These are phyloP conservation scores for Sarocladium brachiariae DNA, from an alignment of 2,329 filamentous ascomycete genomes.

Conservation along the genomic window DNA sequence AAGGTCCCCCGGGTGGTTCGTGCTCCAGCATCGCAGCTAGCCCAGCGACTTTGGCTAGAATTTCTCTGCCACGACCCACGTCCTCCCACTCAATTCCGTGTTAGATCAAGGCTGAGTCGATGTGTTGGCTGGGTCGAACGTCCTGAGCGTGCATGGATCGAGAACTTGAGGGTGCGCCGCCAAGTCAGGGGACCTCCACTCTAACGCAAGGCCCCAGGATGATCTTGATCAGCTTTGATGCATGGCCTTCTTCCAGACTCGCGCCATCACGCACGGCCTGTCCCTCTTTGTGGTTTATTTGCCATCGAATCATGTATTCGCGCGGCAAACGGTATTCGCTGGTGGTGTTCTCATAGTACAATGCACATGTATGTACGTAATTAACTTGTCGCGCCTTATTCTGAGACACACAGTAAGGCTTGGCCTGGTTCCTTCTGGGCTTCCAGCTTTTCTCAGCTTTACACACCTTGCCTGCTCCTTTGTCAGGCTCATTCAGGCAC, in stretches of 20 bases:
- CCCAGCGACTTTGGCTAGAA: neutral
- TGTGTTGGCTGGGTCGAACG: slow-evolving; percentile 2
- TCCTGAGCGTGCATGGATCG: neutral
- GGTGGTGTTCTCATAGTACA: neutral
- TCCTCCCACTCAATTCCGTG: neutral
- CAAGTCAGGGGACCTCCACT: slow-evolving; percentile 4
- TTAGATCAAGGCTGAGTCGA: slow-evolving; percentile 10
- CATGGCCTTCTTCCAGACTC: neutral
- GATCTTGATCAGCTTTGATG: slow-evolving; percentile 1
- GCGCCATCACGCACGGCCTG: neutral
- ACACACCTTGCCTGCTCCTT: too few species aligned
- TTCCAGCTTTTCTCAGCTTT: neutral
- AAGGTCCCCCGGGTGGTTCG: neutral
- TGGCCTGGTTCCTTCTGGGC: neutral
- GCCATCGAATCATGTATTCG: neutral
- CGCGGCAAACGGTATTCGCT: neutral
- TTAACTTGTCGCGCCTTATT: neutral
- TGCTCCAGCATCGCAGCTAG: slow-evolving; percentile 1
- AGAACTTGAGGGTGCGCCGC: neutral
- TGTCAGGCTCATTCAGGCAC: neutral
- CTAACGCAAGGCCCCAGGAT: neutral
- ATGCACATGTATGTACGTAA: neutral
- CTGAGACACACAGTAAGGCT: neutral
- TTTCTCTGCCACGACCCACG: neutral
- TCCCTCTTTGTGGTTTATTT: neutral